Conservation (phyloP, 2,329 filamentous ascomycete genomes). For the Acephala macrosclerotiorum region DNA sequence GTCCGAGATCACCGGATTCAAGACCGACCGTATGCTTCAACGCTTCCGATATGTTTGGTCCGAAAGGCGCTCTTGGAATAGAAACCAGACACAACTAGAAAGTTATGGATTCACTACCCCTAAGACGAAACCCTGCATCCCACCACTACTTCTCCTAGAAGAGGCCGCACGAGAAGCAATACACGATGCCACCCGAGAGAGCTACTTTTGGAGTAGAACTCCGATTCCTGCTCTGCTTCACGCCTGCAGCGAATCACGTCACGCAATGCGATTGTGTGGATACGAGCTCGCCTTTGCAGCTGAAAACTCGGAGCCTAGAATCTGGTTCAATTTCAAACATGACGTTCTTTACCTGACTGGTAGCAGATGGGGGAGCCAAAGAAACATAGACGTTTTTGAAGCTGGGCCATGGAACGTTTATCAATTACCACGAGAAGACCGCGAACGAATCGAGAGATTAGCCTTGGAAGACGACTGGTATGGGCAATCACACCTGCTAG, state of each 20-base stretch:
- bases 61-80: background rate
- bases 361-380: background rate
- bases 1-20: background rate
- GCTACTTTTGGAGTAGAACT: background rate
- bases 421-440: background rate
- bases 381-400: background rate
- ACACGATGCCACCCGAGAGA: background rate
- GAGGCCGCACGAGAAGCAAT: background rate
- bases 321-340: constrained; percentile 11
- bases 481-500: background rate
- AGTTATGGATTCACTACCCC: background rate
- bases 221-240: constrained; percentile 4
- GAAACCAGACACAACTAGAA: background rate
- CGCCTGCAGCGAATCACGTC: constrained; percentile 1
- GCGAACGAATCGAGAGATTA: background rate
- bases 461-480: background rate
- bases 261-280: background rate
- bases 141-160: background rate
- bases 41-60: background rate
- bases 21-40: background rate
- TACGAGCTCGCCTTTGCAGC: background rate
- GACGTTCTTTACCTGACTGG: background rate
- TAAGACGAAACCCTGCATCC: background rate
- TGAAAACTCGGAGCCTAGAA: background rate
- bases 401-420: background rate